phyloP scores from a whole-genome alignment of 2,329 filamentous ascomycete species.

The Ascomycota sp. region DNA sequence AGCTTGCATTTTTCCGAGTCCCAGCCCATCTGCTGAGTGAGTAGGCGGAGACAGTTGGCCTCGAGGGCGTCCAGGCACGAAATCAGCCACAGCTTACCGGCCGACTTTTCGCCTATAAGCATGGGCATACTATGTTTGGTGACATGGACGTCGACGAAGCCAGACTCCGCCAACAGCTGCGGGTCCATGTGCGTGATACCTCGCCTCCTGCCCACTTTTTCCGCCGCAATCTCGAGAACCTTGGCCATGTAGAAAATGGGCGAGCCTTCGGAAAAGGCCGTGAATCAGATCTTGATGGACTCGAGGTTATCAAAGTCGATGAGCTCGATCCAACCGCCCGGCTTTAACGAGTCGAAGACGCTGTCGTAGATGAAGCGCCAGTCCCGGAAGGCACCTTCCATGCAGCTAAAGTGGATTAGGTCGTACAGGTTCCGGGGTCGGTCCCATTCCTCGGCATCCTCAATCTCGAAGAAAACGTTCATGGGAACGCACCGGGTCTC shows the following conservation, averaged over 20 bases:
- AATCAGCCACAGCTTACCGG: constrained; percentile 33
- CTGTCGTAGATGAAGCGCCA: constrained; percentile 34
- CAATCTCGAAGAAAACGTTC: constrained; percentile 39
- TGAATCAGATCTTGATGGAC: constrained; percentile 11
- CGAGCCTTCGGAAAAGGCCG: constrained; percentile 21
- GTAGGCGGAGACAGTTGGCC: constrained; percentile 24
- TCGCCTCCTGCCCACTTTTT: constrained; percentile 22
- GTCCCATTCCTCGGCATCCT: constrained; percentile 40
- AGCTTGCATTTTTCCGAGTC: constrained; percentile 24
- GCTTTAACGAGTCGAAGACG: constrained; percentile 29
- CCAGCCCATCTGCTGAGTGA: constrained; percentile 33
- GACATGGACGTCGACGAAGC: constrained; percentile 29
- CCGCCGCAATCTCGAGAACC: constrained; percentile 22
- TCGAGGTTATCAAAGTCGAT: constrained; percentile 30
- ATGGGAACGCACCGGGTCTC: constrained; percentile 34
- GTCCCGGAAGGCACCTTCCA: constrained; percentile 34
- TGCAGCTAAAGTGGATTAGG: constrained; percentile 33
- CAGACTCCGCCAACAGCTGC: constrained; percentile 22
- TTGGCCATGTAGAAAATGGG: constrained; percentile 19
- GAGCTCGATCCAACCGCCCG: constrained; percentile 36
- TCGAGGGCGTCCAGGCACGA: constrained; percentile 29
- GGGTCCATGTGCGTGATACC: constrained; percentile 25
- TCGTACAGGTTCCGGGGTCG: constrained; percentile 30
- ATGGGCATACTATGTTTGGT: constrained; percentile 28
- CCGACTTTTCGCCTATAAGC: constrained; percentile 20